Base-by-base conservation (phyloP, 2,329 filamentous ascomycete species). In the Alternaria arbusti region DNA sequence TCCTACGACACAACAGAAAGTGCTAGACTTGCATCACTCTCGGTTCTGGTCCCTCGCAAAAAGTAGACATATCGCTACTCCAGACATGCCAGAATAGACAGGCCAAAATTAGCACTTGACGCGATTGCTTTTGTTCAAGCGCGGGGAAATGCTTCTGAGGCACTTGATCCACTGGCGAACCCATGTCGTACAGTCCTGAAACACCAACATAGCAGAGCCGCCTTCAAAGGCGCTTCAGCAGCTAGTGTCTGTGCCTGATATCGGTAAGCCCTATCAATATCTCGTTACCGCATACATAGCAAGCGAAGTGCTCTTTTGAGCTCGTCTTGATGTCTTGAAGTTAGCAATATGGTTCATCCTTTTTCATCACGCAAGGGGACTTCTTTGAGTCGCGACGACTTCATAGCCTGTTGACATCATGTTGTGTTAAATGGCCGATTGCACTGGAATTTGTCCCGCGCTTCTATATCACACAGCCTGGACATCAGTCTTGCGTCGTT, bases 191-290 rank as follows among this genome's bases (percentile, higher is more conserved):
- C 61, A 63, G 62, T 58, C 30, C 44, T 74, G 71, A 72, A 74
- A 74, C 71, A 72, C 51, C 56, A 63, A 63, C 64, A 60, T 58
- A 36, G 61, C 57, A 65, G 64, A 70, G 61, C 67, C 64, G 65
- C 68, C 60, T 52, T 45, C 54, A 46, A 46, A 54, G 25, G 59
- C 63, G 58, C 64, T 49, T 60, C 61, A 56, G 6, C 30, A n/a
- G 12, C 3, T 5, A 32, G 46, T 13, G 17, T 52, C 47, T 22
- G 49, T 49, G 55, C 43, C 40, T 45, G 20, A 40, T 25, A 15
- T 43, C 3, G 20, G 28, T 20, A 26, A 20, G 45, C 26, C 45
- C 30, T 40, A 7, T 9, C 36, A 22, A 47, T 28, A 46, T 26
- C 22, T 54, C 10, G 8, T 54, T 20, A 40, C 23, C 8, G 30